Base-by-base conservation (phyloP, 306 rosid species). In the Begonia masoniana region DNA sequence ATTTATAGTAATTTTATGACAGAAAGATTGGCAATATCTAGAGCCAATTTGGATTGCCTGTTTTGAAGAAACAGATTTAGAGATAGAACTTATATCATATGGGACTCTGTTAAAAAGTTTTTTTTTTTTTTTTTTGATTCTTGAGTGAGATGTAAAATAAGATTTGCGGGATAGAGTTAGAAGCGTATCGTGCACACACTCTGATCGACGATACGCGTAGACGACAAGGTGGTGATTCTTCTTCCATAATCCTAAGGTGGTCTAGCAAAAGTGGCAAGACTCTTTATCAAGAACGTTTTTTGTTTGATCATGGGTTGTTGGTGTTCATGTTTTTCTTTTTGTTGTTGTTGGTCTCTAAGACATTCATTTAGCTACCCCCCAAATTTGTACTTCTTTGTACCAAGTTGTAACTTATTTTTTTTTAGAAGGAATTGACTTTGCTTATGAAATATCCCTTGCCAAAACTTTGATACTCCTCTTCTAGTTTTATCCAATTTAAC, bases 141-240 rank as follows among this genome's bases (percentile, higher is more conserved):
- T 72, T 68, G 94, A 87, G 88, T 86, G 93, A 86, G 85, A 82
- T 86, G 94, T 87, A 83, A 83, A 87, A 87, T 80, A 88, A 75
- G 82, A 76, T 82, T 31, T 78, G 89, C 94, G 86, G 94, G 87
- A 83, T 83, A 74, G 80, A 87, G 82, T 46, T 66, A 71, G 82
- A 79, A 74, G 84, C 80, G 94, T 87, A 78, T 76, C 84, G 78
- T 78, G 82, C 86, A 70, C 77, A 84, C 69, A 78, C 62, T 75
- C 76, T 68, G 86, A 80, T 80, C 83, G 58, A 60, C 82, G 68
- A 74, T 74, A 80, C 78, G 62, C 56, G 14, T 5, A 50, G 56
- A 48, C 47, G 9, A 46, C 16, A 46, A 47, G 39, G 39, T 9
- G 39, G 8, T 31, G 15, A 46, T 45, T 45, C 49, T 45, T 45